Conservation (phyloP, 169 alveolate species). For the Plasmodium cynomolgi region DNA sequence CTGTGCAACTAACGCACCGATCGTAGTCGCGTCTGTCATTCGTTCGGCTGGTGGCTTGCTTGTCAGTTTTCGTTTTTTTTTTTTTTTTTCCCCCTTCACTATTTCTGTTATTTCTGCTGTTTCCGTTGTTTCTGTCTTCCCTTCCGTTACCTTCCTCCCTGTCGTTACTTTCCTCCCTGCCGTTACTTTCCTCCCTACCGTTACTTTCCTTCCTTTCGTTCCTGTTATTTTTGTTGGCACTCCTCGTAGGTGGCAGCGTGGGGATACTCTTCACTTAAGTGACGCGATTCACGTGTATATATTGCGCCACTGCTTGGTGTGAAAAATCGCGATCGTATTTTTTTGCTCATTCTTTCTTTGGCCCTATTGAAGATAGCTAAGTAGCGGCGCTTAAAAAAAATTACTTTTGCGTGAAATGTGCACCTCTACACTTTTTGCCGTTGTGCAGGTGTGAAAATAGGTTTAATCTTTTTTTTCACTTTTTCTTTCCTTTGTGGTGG, state of each 20-base stretch:
- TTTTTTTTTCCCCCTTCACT: no score
- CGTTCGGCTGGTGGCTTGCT: not conserved
- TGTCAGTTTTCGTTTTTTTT: not conserved
- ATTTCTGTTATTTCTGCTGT: no score
- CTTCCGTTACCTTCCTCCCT: no score
- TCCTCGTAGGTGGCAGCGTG: not conserved
- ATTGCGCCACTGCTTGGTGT: not conserved
- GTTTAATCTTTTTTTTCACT: not conserved
- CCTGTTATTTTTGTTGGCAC: not conserved
- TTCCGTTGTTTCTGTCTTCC: no score
- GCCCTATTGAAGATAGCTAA: not conserved
- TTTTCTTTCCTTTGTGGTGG: not conserved
- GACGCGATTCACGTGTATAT: not conserved
- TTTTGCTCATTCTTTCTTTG: not conserved
- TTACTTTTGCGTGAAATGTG: not conserved
- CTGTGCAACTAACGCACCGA: not conserved
- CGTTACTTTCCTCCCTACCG: no score
- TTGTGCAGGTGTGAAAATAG: not conserved
- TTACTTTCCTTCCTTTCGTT: no score
- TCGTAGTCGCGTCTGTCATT: not conserved
- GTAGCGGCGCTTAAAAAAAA: not conserved
- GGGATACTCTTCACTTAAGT: not conserved
- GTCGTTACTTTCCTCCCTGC: no score
- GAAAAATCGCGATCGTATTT: not conserved
- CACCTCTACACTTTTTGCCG: not conserved